A percentile compares a stretch with the other conserved stretches of the same genome.
Evolutionary conservation across 768 basidiomycete species (phyloP).

Genomic region (Lactifluus echinatus): DNA sequence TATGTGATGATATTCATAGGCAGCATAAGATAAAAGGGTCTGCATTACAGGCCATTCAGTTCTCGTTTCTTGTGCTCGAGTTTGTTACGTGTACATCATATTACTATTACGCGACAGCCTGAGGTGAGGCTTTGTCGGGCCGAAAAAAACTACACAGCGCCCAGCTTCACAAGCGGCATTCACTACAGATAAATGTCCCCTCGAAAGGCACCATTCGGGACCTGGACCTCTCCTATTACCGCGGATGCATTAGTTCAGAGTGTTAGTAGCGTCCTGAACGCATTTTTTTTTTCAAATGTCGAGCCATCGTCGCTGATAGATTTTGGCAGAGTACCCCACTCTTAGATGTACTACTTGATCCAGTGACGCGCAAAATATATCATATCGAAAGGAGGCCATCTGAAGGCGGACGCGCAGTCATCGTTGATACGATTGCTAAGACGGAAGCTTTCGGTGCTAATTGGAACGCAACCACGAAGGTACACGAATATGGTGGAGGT

Average conservation of each 20-base stretch:
- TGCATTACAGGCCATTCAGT: too few relatives aligned
- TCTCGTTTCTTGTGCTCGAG: too few relatives aligned
- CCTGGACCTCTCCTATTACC: conserved; percentile 17
- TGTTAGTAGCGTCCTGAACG: background rate
- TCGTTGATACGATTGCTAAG: conserved; percentile 43
- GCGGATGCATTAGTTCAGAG: conserved; percentile 12
- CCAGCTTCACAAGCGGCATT: too few relatives aligned
- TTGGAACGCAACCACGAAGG: conserved; percentile 49
- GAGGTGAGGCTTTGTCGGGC: too few relatives aligned
- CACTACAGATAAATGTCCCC: background rate
- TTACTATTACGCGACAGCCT: too few relatives aligned
- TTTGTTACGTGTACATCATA: too few relatives aligned
- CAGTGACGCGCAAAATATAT: conserved; percentile 37
- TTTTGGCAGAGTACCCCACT: conserved; percentile 25
- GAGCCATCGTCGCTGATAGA: background rate
- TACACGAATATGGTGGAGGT: conserved; percentile 69
- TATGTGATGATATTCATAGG: too few relatives aligned
- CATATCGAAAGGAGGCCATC: conserved; percentile 53
- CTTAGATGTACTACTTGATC: conserved; percentile 46
- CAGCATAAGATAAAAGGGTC: too few relatives aligned
- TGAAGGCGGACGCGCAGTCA: conserved; percentile 45
- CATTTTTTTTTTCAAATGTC: background rate
- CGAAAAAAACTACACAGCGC: too few relatives aligned
- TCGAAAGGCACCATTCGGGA: conserved; percentile 13
- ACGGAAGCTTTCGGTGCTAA: conserved; percentile 45